These are phyloP conservation scores for Citrullus colocynthis DNA, from an alignment of 306 rosid species.

Conservation along the genomic window DNA sequence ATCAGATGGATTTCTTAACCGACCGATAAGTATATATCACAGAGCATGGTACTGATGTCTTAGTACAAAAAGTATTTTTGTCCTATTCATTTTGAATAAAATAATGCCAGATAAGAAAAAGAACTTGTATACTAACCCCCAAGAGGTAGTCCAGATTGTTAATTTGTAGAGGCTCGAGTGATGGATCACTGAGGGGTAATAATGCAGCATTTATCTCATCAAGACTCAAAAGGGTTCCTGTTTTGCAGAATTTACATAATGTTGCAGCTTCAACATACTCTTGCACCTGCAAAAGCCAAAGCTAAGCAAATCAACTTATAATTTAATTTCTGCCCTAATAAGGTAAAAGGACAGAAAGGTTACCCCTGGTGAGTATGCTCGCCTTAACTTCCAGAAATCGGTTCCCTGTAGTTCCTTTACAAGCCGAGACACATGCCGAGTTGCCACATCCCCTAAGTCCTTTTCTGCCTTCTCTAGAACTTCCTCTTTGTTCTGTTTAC, in stretches of 20 bases:
- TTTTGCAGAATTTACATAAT: constrained; percentile 68
- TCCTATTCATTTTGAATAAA: background rate
- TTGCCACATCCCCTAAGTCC: constrained; percentile 63
- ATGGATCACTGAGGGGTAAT: constrained; percentile 60
- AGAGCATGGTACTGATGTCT: background rate
- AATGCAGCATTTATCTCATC: constrained; percentile 66
- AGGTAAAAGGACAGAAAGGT: constrained; percentile 14
- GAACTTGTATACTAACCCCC: constrained; percentile 41
- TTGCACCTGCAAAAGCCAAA: constrained; percentile 57
- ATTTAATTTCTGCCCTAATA: background rate
- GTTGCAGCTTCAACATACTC: constrained; percentile 97
- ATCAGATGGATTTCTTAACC: background rate
- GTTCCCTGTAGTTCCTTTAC: constrained; percentile 75
- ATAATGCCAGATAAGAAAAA: background rate
- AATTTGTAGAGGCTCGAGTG: constrained; percentile 73
- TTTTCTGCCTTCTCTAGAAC: constrained; percentile 82
- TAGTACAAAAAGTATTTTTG: background rate
- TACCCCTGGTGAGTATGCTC: constrained; percentile 98
- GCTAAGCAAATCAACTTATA: background rate
- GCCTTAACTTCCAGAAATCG: constrained; percentile 96
- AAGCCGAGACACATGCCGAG: constrained; percentile 42
- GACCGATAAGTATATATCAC: background rate
- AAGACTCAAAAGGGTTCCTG: constrained; percentile 77
- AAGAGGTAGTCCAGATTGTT: constrained; percentile 80
- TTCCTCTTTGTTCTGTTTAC: constrained; percentile 69